Conservation (phyloP, 148 eudicot species). For the Hydrangea macrophylla region DNA sequence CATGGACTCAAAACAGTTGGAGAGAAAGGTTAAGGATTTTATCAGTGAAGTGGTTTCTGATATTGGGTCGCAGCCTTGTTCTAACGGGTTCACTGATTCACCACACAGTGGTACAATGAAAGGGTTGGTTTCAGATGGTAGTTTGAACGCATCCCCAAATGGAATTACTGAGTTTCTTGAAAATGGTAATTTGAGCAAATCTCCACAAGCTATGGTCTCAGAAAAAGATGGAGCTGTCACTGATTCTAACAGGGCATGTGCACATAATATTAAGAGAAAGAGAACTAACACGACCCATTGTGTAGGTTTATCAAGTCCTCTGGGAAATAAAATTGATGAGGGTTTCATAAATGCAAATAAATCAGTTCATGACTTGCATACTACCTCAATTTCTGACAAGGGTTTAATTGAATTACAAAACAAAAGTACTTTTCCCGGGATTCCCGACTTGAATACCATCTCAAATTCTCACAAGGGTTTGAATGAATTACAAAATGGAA, state of each 20-base stretch:
- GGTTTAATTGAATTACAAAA: conserved; percentile 12
- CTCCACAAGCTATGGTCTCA: conserved; percentile 16
- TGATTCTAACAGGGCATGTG: conserved; percentile 25
- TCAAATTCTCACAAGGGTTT: conserved; percentile 20
- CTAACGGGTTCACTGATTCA: conserved; percentile 14
- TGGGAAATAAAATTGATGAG: conserved; percentile 19
- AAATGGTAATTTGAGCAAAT: conserved; percentile 11
- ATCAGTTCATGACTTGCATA: conserved; percentile 20
- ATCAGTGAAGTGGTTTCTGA: conserved; percentile 17
- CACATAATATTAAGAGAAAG: conserved; percentile 19
- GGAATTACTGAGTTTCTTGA: conserved; percentile 5
- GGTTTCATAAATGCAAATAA: conserved; percentile 16
- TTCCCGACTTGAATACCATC: conserved; percentile 17
- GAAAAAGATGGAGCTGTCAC: conserved; percentile 16
- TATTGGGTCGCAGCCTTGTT: conserved; percentile 20
- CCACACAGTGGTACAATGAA: conserved; percentile 16
- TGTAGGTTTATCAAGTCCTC: conserved; percentile 17
- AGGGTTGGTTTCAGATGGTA: conserved; percentile 26
- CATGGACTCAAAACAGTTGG: conserved; percentile 23
- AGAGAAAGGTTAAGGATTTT: conserved; percentile 15
- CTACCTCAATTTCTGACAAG: conserved; percentile 21
- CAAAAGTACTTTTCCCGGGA: conserved; percentile 15
- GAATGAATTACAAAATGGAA: conserved; percentile 14
- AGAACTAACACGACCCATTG: conserved; percentile 15
- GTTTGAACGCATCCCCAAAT: conserved; percentile 16